Base-by-base conservation (phyloP, 1,139 yeast genomes). In the Barnettozyma hawaiiensis region DNA sequence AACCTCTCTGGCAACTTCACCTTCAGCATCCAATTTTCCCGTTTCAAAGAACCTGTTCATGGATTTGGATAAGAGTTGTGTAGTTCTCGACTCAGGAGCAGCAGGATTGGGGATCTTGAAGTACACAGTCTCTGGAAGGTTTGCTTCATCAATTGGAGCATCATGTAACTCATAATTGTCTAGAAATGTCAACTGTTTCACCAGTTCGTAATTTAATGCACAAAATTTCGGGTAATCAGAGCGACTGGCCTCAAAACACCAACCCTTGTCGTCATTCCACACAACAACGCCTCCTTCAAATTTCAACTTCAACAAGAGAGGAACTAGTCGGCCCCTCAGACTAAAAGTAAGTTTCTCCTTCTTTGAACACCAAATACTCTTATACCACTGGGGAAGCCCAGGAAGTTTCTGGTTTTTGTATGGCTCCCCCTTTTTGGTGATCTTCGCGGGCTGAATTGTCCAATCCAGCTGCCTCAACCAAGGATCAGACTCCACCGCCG, bases 311-410 rank as follows among this genome's bases (percentile, higher is more conserved):
- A 94, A 69, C 31, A 94, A 65, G 4, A 90, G 58, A 1, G 97
- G 92, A 0, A 96, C 78, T 3, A 81, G 66, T 50, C 98, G 70
- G 0, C 96, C 71, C 47, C 89, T 73, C 2, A 85, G 77, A 0
- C 94, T 76, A 14, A 92, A 63, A 37, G 71, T 76, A 59, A 89
- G 70, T 15, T 62, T 61, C 3, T 57, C 50, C 7, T 67, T 63
- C 16, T 69, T 68, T 6, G 73, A 65, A 7, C 77, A 76, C 57
- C 78, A 80, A 21, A 92, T 66, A 3, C 81, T 82, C 47, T 85
- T 76, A 61, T 86, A 94, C 99, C 99, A 94, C 52, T 84, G 83
- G 0, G 99, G 99, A 58, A 74, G 87, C 0, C 97, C 97, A 0
- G 96, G 94, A 41, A 87, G 59, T 56, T 77, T 89, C 60, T 87